Evolutionary conservation across 2,329 filamentous ascomycete genomes (phyloP).

Genomic region (Fusarium robinianum): DNA sequence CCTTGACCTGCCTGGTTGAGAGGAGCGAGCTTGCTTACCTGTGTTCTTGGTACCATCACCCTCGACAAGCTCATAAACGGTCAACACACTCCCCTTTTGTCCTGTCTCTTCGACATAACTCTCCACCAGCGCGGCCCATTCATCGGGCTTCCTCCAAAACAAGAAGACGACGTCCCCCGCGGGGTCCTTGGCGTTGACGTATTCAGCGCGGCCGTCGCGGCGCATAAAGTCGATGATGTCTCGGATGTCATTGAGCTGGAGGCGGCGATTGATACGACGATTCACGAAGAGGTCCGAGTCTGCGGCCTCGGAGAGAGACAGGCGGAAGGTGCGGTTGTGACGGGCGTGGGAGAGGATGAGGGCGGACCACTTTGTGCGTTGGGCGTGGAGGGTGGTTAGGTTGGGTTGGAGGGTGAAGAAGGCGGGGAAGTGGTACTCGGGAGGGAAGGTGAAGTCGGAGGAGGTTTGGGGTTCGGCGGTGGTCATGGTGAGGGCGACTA

Average conservation of each 20-base stretch:
- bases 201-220: constrained; percentile 67
- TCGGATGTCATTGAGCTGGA: constrained; percentile 56
- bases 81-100: constrained; percentile 87
- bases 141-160: constrained; percentile 84
- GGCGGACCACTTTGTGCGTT: constrained; percentile 83
- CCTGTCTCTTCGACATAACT: constrained; percentile 85
- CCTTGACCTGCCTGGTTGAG: not conserved
- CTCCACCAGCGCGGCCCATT: constrained; percentile 83
- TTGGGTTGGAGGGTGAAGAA: constrained; percentile 86
- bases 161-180: constrained; percentile 65
- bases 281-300: constrained; percentile 63
- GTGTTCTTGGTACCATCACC: constrained; percentile 77
- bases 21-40: constrained; percentile 58
- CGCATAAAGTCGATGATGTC: constrained; percentile 65
- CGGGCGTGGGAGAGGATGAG: constrained; percentile 85
- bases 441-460: constrained; percentile 59
- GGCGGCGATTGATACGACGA: constrained; percentile 54
- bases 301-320: constrained; percentile 65
- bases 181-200: constrained; percentile 51
- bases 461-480: constrained; percentile 6
- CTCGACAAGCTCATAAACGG: constrained; percentile 87
- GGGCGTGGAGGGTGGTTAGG: constrained; percentile 71
- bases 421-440: constrained; percentile 75
- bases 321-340: constrained; percentile 74
- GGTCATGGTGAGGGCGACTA: constrained; percentile 15